Percentiles rank a stretch among this genome's conserved stretches.
These are phyloP conservation scores for Rubroboletus pulcherrimus DNA, from an alignment of 768 basidiomycete genomes.

Conservation along the genomic window DNA sequence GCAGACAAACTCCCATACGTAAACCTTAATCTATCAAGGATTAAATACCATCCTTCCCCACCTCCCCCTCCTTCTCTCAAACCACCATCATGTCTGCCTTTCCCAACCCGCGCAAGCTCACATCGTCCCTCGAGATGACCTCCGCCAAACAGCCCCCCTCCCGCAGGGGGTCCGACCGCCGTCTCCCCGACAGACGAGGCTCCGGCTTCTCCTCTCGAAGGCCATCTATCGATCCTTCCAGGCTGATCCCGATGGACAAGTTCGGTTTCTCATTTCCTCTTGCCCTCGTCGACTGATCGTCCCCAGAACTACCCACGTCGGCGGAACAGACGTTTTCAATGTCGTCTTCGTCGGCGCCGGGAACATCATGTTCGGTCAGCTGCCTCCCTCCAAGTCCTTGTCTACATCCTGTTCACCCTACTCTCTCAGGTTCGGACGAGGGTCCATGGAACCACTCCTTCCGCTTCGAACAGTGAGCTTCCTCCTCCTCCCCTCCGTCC, in stretches of 20 bases:
- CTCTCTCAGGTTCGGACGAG: conserved; percentile 66
- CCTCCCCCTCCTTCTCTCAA: neutral
- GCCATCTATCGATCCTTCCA: conserved; percentile 73
- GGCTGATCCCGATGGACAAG: conserved; percentile 80
- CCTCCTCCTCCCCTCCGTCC: neutral
- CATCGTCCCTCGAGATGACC: conserved; percentile 32
- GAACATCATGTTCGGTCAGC: conserved; percentile 94
- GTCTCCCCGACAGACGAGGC: conserved; percentile 43
- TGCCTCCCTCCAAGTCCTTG: neutral
- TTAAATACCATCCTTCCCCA: conserved; percentile 5
- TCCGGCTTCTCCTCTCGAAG: conserved; percentile 59
- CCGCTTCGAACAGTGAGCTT: conserved; percentile 78
- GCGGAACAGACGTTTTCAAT: conserved; percentile 77
- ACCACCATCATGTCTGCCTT: conserved; percentile 22
- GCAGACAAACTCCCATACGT: neutral
- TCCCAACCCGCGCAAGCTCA: conserved; percentile 21
- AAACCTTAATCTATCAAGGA: conserved; percentile 14
- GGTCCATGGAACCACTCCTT: conserved; percentile 94
- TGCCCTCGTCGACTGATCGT: conserved; percentile 2
- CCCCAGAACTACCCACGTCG: conserved; percentile 46
- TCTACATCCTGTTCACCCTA: conserved; percentile 5
- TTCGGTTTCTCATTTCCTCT: conserved; percentile 29
- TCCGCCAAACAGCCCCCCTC: conserved; percentile 29
- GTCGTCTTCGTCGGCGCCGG: conserved; percentile 94
- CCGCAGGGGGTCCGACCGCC: conserved; percentile 46